A percentile compares a stretch with the other conserved stretches of the same genome.
Conservation (phyloP, 1,284 basidiomycete genomes). For the Takashimella koratensis region DNA sequence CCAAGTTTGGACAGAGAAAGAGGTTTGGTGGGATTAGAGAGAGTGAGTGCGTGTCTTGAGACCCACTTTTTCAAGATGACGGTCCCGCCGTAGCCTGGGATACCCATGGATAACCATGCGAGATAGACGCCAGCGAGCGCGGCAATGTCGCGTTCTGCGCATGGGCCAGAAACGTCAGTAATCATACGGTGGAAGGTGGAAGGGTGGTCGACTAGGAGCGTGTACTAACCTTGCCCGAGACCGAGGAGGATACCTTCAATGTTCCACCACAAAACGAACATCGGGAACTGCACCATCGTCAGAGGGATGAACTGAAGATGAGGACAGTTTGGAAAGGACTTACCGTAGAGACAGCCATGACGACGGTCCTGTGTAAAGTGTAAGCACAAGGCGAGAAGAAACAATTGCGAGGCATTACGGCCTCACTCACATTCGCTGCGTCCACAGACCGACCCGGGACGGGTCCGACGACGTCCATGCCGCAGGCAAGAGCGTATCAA, state of each 20-base stretch:
- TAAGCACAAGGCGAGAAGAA: not conserved
- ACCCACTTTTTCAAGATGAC: conserved; percentile 41
- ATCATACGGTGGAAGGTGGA: not conserved
- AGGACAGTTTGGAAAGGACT: conserved; percentile 55
- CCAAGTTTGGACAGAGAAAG: too few species aligned
- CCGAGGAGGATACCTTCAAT: conserved; percentile 71
- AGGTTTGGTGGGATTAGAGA: too few species aligned
- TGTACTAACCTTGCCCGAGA: conserved; percentile 62
- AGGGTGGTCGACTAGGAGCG: not conserved
- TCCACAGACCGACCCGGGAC: conserved; percentile 81
- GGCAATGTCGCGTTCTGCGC: conserved; percentile 69
- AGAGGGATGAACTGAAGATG: not conserved
- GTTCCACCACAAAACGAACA: conserved; percentile 63
- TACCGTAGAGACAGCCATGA: conserved; percentile 56
- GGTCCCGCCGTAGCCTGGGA: conserved; percentile 69
- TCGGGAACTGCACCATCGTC: conserved; percentile 28
- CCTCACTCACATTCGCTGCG: conserved; percentile 66
- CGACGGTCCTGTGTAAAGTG: conserved; percentile 56
- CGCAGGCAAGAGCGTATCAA: conserved; percentile 84
- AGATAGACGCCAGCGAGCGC: conserved; percentile 72
- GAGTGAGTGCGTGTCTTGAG: too few species aligned
- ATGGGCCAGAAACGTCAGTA: not conserved
- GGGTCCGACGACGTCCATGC: conserved; percentile 86
- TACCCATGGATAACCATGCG: conserved; percentile 69
- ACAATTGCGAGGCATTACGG: too few species aligned